Evolutionary conservation across 2,329 filamentous ascomycete species (phyloP), one percentile per base, ranked within the genome.

Genomic region (Fusarium bulbicola): DNA sequence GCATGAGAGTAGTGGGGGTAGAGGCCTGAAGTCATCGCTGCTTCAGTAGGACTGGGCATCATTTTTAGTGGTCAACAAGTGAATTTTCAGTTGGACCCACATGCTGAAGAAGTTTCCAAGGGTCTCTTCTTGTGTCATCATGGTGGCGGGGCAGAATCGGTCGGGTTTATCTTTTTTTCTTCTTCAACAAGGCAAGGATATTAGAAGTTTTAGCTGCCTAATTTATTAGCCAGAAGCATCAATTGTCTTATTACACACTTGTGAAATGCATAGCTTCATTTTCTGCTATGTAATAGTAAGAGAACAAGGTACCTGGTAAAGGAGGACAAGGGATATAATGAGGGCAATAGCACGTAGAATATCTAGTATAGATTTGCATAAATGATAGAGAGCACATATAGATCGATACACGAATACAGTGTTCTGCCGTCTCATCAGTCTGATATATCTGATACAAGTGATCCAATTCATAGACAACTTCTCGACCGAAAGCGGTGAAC

Each of bases 401-500:
- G 16, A 50, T 24, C 3, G 16, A 37, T n/a, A 26, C 5, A 12
- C 7, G 30, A 21, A 18, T 7, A 32, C 30, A 2, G n/a, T 37
- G 16, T 5, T 45, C 37, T 47, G 30, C 28, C 32, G 32, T 34
- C 32, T 34, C 32, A 34, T 34, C 32, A 34, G 32, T 34, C 32
- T 34, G 32, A 34, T 34, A 34, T 34, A 34, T 34, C 45, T 47
- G 45, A 47, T 47, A 47, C n/a, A 16, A 47, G 45, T n/a, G 9
- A 47, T 50, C 16, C 47, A 26, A 24, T 20, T 39, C 50, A 39
- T 39, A 18, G 34, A 21, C 8, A 37, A 28, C 24, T 40, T 37
- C 18, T 43, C 54, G 39, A 6, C n/a, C 54, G 65, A 81, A 80
- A 71, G 80, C 79, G 81, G 80, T 82, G 78, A 79, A 42, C n/a